Percentiles rank a stretch among this genome's conserved stretches.
These are phyloP conservation scores for Combretum micranthum DNA, from an alignment of 345 rosid species.

Conservation along the genomic window DNA sequence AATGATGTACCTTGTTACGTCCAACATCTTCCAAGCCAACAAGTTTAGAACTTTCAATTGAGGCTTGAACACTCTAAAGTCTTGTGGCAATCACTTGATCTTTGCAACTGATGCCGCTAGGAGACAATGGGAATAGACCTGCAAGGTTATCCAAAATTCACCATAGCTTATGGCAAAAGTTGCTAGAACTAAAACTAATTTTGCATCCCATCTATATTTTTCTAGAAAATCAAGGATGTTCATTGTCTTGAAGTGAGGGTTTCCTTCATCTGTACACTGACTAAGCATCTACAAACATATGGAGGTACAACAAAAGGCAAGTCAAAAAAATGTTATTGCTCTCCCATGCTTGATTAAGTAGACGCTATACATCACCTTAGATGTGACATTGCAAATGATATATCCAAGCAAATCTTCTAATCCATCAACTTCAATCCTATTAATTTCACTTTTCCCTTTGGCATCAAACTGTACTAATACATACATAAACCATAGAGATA, in stretches of 20 bases:
- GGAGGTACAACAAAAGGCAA: background rate
- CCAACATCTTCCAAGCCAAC: constrained; percentile 44
- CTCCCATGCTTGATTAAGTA: background rate
- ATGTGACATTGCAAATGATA: constrained; percentile 29
- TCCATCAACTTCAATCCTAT: constrained; percentile 34
- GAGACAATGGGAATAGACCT: constrained; percentile 34
- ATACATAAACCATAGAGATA: background rate
- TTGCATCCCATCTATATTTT: constrained; percentile 67
- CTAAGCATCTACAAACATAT: constrained; percentile 42
- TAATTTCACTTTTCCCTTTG: constrained; percentile 10
- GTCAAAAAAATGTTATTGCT: background rate
- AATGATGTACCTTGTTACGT: constrained; percentile 42
- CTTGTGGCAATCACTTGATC: constrained; percentile 44
- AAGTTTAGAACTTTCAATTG: constrained; percentile 44
- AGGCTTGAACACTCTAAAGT: constrained; percentile 33
- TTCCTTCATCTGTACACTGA: constrained; percentile 24
- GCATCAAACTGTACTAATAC: constrained; percentile 13
- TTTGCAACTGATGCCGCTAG: constrained; percentile 50
- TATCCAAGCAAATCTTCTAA: constrained; percentile 37
- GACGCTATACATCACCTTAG: constrained; percentile 33
- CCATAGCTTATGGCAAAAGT: constrained; percentile 58
- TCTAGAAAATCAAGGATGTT: constrained; percentile 47
- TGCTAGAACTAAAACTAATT: constrained; percentile 57
- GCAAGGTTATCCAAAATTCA: constrained; percentile 45
- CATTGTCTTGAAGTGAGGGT: constrained; percentile 46